Conservation (phyloP, 768 basidiomycete genomes). For the Crepidotus variabilis region DNA sequence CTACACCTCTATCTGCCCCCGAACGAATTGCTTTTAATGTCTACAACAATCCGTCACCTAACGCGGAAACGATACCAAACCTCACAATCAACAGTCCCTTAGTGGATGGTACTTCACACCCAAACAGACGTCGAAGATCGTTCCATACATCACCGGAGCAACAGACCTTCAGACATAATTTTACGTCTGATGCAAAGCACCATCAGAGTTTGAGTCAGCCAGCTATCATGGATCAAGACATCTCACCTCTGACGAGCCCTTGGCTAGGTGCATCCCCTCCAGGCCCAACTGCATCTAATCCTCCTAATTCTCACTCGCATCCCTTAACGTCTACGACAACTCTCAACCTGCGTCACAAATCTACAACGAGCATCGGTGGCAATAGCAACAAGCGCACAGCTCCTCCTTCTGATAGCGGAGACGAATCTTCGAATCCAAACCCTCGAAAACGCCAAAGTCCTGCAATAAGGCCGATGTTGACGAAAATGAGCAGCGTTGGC, state of each 20-base stretch:
- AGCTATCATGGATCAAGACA: slow-evolving; percentile 64
- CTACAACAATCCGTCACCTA: slow-evolving; percentile 14
- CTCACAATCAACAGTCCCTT: slow-evolving; percentile 12
- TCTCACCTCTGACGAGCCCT: slow-evolving; percentile 78
- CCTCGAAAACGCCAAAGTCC: slow-evolving; percentile 55
- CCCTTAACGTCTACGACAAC: neutral
- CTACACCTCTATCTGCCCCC: slow-evolving; percentile 54
- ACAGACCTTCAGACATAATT: slow-evolving; percentile 3
- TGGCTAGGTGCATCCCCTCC: slow-evolving; percentile 61
- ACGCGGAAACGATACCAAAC: slow-evolving; percentile 10
- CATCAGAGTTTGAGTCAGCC: slow-evolving; percentile 29
- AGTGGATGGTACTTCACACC: neutral
- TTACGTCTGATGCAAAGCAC: slow-evolving; percentile 1
- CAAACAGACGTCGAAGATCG: slow-evolving; percentile 1
- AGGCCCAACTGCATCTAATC: slow-evolving; percentile 1
- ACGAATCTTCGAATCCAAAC: slow-evolving; percentile 38
- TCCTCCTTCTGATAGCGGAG: slow-evolving; percentile 43
- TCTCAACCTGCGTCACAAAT: neutral
- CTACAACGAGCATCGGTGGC: slow-evolving; percentile 1
- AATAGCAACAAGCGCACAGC: slow-evolving; percentile 48
- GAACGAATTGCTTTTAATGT: slow-evolving; percentile 64
- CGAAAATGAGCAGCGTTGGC: neutral
- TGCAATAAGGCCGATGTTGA: slow-evolving; percentile 32
- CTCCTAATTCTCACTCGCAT: neutral
- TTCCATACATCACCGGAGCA: slow-evolving; percentile 31